Conservation (phyloP, 1,284 basidiomycete genomes). For the Cryptococcus jaspeensis region DNA sequence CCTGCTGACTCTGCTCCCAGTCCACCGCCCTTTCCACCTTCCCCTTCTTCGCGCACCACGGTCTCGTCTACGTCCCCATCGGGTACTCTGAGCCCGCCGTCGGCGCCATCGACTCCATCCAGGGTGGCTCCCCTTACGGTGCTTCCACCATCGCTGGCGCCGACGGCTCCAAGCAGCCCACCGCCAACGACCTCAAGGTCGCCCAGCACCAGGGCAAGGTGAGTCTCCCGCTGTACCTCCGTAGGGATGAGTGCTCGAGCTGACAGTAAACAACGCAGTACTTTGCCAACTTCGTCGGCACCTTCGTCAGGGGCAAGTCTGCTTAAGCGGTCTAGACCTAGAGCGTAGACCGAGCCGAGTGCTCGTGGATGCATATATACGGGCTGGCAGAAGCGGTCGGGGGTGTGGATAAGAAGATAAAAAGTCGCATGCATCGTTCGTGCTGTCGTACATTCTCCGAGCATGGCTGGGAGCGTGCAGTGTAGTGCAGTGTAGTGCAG, state of each 20-base stretch:
- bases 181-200: slow-evolving; percentile 63
- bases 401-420: too few relatives aligned
- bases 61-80: slow-evolving; percentile 64
- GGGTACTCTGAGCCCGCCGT: slow-evolving; percentile 44
- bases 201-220: slow-evolving; percentile 62
- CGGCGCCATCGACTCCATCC: slow-evolving; percentile 60
- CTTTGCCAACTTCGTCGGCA: slow-evolving; percentile 45
- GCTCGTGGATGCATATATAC: too few relatives aligned
- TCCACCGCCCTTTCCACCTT: slow-evolving; percentile 64
- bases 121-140: slow-evolving; percentile 61
- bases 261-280: slow-evolving; percentile 22
- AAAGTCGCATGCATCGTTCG: too few relatives aligned
- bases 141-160: slow-evolving; percentile 66
- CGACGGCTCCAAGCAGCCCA: slow-evolving; percentile 65
- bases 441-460: too few relatives aligned
- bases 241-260: too few relatives aligned
- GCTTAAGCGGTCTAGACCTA: neutral
- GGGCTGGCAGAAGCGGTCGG: too few relatives aligned
- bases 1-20: slow-evolving; percentile 9
- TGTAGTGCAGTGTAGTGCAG: too few relatives aligned
- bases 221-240: slow-evolving; percentile 7
- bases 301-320: slow-evolving; percentile 43
- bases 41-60: slow-evolving; percentile 70
- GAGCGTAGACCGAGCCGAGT: neutral
- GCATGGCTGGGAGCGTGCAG: too few relatives aligned